phyloP scores from a whole-genome alignment of 495 filamentous ascomycete species.

The Tuber melanosporum region DNA sequence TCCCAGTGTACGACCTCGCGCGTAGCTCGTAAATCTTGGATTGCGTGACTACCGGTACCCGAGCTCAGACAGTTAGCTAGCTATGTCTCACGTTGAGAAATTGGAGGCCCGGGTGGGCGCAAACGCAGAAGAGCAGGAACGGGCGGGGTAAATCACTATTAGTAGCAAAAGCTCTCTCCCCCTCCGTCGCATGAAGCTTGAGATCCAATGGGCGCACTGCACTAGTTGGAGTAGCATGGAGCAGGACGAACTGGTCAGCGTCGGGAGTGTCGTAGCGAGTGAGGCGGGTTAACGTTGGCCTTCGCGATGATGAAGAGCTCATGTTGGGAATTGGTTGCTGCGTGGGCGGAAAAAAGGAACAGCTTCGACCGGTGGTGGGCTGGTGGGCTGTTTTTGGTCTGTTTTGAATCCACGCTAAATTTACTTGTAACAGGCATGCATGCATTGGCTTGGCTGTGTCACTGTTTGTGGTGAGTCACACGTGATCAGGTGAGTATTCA shows the following conservation, averaged over 20 bases:
- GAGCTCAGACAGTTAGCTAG: constrained; percentile 1
- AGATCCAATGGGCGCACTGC: constrained; percentile 24
- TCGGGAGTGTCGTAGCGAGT: constrained; percentile 32
- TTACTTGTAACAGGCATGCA: background rate
- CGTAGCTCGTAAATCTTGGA: constrained; percentile 27
- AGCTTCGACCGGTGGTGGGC: background rate
- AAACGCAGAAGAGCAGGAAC: background rate
- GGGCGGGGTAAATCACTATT: constrained; percentile 16
- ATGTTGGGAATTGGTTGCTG: background rate
- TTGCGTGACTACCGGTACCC: constrained; percentile 24
- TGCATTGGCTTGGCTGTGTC: background rate
- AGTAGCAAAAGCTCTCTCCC: constrained; percentile 34
- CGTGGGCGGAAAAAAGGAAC: background rate
- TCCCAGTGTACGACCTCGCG: constrained; percentile 32
- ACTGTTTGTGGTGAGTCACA: background rate
- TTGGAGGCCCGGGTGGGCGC: background rate
- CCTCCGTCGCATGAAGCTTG: constrained; percentile 36
- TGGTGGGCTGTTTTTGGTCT: background rate
- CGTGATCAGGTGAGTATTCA: background rate
- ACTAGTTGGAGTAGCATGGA: constrained; percentile 23
- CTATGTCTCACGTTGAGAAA: constrained; percentile 2
- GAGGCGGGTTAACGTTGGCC: constrained; percentile 17
- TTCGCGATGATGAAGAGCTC: background rate
- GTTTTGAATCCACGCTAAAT: background rate
- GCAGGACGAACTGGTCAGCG: constrained; percentile 32